Base-by-base conservation (phyloP, 2,329 filamentous ascomycete species). In the Alternaria triticina region DNA sequence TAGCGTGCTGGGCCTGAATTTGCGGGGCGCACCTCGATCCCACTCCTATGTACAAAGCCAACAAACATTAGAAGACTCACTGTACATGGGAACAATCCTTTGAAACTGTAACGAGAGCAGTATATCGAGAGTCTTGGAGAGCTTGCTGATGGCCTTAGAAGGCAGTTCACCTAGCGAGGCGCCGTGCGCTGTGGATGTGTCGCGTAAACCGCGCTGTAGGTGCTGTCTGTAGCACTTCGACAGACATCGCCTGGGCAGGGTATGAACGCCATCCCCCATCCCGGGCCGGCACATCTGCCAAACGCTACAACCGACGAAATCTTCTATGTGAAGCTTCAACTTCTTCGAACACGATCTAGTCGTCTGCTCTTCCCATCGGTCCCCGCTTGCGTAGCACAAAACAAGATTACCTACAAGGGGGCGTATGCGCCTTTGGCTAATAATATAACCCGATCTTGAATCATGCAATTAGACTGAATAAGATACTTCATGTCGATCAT, bases 281-380 rank as follows among this genome's bases (percentile, higher is more conserved):
- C 47, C 58, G 51, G 58, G 30, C 58, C 58, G 47, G 47, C 59
- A 50, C 57, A 27, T 52, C 20, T 40, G 44, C 54, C 23, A 57
- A 57, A 27, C 22, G 10, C 36, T 52, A 22, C 13, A 28, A 27
- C 50, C 33, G 15, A 45, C 40, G 10, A 23, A 22, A 9, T 27
- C 15, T 61, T 20, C 20, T 3, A 15, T 40, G 55, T 57, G 49
- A 36, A 55, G 25, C 43, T 61, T 22, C 20, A 22, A 22, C 20
- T 22, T 22, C 20, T 22, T 22, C 20, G 20, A 22, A 22, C 20
- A 22, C 20, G 20, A 22, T 22, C 20, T 22, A 22, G 20, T 22
- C 20, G 20, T 22, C 20, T 22, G 20, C 20, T 22, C 20, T 22
- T 22, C 20, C 20, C 20, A 22, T 22, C 20, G 20, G 20, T 22